phyloP scores from a whole-genome alignment of 345 rosid species.

The Salix arbutifolia region DNA sequence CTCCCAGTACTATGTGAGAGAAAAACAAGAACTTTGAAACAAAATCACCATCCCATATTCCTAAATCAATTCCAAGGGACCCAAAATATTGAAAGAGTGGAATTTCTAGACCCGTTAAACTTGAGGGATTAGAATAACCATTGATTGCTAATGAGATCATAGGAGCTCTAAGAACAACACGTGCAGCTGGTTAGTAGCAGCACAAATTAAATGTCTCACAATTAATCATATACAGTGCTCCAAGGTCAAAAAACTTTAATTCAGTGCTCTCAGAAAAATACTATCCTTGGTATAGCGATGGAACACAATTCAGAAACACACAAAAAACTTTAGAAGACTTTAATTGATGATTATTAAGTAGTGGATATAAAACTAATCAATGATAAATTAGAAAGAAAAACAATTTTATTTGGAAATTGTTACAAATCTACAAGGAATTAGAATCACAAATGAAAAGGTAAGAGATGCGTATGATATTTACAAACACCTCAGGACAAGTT shows the following conservation, averaged over 20 bases:
- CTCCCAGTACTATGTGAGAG: not conserved
- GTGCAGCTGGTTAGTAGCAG: not conserved
- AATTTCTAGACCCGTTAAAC: not conserved
- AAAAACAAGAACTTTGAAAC: not conserved
- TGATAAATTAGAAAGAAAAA: not conserved
- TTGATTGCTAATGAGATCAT: not conserved
- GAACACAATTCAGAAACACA: not conserved
- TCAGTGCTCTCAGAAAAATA: not conserved
- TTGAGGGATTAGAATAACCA: not conserved
- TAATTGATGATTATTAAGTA: no score
- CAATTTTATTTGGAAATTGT: not conserved
- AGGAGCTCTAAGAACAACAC: not conserved
- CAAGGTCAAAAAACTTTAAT: not conserved
- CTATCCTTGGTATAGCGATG: not conserved
- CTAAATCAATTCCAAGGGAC: not conserved
- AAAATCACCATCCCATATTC: not conserved
- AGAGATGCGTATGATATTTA: not conserved
- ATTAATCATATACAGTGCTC: not conserved
- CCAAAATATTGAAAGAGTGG: not conserved
- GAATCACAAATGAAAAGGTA: not conserved
- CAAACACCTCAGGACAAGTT: not conserved
- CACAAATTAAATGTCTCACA: not conserved
- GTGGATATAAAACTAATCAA: not conserved
- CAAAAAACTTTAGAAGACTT: not conserved
- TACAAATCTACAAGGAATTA: not conserved